phyloP scores from a whole-genome alignment of 1,284 basidiomycete species.

The Ustilago loliicola region DNA sequence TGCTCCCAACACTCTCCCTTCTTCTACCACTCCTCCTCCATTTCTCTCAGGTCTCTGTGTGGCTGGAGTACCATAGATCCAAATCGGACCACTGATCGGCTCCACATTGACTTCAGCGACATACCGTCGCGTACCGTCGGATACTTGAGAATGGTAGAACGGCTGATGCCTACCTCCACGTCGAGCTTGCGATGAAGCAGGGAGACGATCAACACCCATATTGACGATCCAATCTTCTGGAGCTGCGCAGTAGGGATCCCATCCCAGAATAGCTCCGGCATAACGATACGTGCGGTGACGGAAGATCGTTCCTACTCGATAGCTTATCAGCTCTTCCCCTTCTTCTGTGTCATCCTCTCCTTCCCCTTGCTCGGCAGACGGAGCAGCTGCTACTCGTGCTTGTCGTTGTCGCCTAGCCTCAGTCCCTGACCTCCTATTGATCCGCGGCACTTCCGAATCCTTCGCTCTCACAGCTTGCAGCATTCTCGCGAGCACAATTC shows the following conservation, averaged over 20 bases:
- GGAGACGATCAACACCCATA: constrained; percentile 57
- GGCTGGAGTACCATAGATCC: constrained; percentile 37
- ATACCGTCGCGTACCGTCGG: constrained; percentile 38
- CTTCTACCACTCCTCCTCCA: constrained; percentile 9
- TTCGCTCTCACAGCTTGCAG: constrained; percentile 28
- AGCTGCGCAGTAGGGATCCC: constrained; percentile 50
- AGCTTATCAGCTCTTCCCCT: constrained; percentile 17
- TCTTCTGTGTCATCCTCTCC: background rate
- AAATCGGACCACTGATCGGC: constrained; percentile 19
- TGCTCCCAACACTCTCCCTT: constrained; percentile 4
- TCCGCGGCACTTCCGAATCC: constrained; percentile 21
- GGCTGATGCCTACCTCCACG: constrained; percentile 43
- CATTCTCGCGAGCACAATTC: constrained; percentile 26
- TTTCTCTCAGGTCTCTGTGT: background rate
- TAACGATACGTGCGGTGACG: constrained; percentile 57
- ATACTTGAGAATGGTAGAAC: constrained; percentile 43
- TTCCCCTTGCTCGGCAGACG: background rate
- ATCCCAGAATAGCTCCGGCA: constrained; percentile 38
- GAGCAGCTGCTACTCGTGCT: background rate
- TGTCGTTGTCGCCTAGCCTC: constrained; percentile 5
- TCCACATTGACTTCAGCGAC: constrained; percentile 50
- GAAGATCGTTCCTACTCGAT: constrained; percentile 54
- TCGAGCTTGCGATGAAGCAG: constrained; percentile 10
- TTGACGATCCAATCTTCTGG: constrained; percentile 54
- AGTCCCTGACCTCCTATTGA: constrained; percentile 16